Percentiles rank a stretch among this genome's conserved stretches.
Conservation (phyloP, 2,329 filamentous ascomycete species). For the Hypoxylon sp. region DNA sequence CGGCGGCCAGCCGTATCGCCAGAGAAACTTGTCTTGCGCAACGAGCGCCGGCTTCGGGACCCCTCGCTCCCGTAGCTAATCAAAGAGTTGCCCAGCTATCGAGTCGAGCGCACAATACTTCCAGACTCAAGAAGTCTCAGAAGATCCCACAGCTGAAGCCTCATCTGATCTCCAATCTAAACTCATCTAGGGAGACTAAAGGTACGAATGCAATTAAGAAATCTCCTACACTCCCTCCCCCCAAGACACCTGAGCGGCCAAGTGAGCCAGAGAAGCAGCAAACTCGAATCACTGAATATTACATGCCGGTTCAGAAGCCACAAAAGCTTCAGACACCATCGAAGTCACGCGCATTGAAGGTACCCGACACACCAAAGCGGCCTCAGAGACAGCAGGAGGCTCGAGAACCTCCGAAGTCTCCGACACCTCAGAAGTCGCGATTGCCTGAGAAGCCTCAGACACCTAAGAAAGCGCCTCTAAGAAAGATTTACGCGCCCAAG, state of each 20-base stretch:
- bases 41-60: conserved; percentile 65
- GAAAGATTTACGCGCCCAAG: neutral
- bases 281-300: conserved; percentile 15
- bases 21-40: conserved; percentile 72
- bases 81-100: conserved; percentile 67
- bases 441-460: conserved; percentile 18
- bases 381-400: conserved; percentile 12
- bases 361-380: conserved; percentile 22
- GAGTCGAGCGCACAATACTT: conserved; percentile 58
- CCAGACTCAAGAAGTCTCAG: conserved; percentile 65
- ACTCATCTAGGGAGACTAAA: conserved; percentile 79
- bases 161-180: conserved; percentile 88
- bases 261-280: conserved; percentile 6
- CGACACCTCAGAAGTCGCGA: conserved; percentile 3
- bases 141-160: conserved; percentile 76
- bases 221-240: conserved; percentile 8
- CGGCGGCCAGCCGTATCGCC: conserved; percentile 72
- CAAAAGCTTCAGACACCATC: conserved; percentile 12
- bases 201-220: conserved; percentile 65
- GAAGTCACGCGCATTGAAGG: conserved; percentile 10
- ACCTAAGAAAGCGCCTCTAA: neutral
- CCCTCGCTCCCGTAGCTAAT: conserved; percentile 66
- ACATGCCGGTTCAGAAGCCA: conserved; percentile 8
- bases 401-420: conserved; percentile 6
- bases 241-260: conserved; percentile 17